phyloP scores from a whole-genome alignment of 495 filamentous ascomycete species.

The Endocarpon pusillum region DNA sequence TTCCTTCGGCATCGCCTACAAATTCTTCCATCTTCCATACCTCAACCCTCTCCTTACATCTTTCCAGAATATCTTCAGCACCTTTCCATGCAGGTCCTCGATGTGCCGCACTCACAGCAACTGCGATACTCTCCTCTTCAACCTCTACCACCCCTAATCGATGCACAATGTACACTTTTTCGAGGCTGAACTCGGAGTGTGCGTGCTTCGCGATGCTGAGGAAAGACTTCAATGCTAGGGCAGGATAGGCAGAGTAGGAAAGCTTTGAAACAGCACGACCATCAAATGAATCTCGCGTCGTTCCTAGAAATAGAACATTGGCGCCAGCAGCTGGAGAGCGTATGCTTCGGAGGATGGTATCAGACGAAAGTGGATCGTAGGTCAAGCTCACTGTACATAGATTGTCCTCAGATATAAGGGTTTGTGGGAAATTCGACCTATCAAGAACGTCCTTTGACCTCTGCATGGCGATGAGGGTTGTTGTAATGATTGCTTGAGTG shows the following conservation, averaged over 20 bases:
- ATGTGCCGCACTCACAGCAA: conserved; percentile 75
- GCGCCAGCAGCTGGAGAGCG: conserved; percentile 71
- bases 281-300: conserved; percentile 72
- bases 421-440: too few relatives aligned
- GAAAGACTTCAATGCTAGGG: conserved; percentile 62
- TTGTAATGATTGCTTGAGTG: too few relatives aligned
- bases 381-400: too few relatives aligned
- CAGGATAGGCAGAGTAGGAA: conserved; percentile 65
- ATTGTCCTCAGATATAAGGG: too few relatives aligned
- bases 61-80: conserved; percentile 79
- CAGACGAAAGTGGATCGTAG: conserved; percentile 39
- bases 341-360: conserved; percentile 43
- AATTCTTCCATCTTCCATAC: conserved; percentile 96
- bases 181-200: conserved; percentile 39
- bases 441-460: too few relatives aligned
- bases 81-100: conserved; percentile 76
- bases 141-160: conserved; percentile 76
- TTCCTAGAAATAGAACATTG: conserved; percentile 75
- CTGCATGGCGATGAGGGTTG: too few relatives aligned
- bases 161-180: conserved; percentile 63
- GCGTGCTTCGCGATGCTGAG: conserved; percentile 44
- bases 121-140: conserved; percentile 78
- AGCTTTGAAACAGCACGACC: conserved; percentile 58
- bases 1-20: conserved; percentile 48
- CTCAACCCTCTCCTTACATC: conserved; percentile 70